These are phyloP conservation scores for Ogataea degrootiae DNA, from an alignment of 805 yeast genomes.

Conservation along the genomic window DNA sequence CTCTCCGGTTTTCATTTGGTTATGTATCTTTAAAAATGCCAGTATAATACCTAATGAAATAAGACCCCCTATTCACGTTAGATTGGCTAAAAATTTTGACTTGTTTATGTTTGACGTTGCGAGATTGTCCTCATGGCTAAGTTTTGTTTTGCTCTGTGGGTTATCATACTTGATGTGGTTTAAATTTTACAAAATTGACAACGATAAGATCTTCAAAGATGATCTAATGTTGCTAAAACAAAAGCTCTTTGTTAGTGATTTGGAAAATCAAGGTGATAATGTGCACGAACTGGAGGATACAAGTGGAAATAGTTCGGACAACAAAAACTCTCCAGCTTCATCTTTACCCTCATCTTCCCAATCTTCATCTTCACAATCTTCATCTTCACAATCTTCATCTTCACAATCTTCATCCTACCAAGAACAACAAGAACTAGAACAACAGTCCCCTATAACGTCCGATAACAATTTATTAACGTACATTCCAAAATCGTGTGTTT, in stretches of 20 bases:
- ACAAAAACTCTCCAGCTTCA: background rate
- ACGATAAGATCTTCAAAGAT: background rate
- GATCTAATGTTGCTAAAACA: background rate
- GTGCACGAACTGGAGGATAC: background rate
- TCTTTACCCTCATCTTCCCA: slow-evolving; percentile 2
- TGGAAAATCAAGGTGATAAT: background rate
- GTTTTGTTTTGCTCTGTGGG: slow-evolving; percentile 8
- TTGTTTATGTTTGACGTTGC: slow-evolving; percentile 31
- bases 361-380: slow-evolving; percentile 2
- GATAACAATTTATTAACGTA: slow-evolving; percentile 3
- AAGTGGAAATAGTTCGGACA: background rate
- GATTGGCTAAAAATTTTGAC: slow-evolving; percentile 41
- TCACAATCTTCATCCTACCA: slow-evolving; percentile 1
- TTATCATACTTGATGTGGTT: slow-evolving; percentile 18
- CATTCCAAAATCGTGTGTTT: slow-evolving; percentile 23
- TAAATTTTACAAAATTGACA: slow-evolving; percentile 9
- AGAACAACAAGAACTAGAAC: background rate
- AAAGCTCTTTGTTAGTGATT: background rate
- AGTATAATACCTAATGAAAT: slow-evolving; percentile 48
- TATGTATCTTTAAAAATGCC: slow-evolving; percentile 54
- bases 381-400: background rate
- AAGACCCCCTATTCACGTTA: slow-evolving; percentile 51
- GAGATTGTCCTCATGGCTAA: slow-evolving; percentile 19
- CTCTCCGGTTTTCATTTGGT: slow-evolving; percentile 50
- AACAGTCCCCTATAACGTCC: background rate